Percentiles rank a stretch among this genome's conserved stretches.
These are phyloP conservation scores for Lasiodiplodia citricola DNA, from an alignment of 2,329 filamentous ascomycete genomes.

Conservation along the genomic window DNA sequence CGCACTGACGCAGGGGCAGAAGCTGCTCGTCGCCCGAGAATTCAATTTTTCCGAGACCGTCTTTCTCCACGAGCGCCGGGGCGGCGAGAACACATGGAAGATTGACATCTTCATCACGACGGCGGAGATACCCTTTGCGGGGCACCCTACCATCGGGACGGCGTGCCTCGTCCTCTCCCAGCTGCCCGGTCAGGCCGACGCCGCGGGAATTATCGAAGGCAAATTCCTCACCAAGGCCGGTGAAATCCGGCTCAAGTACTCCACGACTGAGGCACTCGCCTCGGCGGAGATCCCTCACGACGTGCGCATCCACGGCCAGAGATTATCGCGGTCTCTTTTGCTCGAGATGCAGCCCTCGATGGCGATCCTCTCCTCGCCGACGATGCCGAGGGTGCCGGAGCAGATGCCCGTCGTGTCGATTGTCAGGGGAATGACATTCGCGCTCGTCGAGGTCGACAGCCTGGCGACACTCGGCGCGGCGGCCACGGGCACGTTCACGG, in stretches of 20 bases:
- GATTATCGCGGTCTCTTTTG: constrained; percentile 33
- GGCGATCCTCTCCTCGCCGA: constrained; percentile 25
- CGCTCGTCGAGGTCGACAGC: constrained; percentile 66
- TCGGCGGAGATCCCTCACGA: constrained; percentile 71
- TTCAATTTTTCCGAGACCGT: constrained; percentile 65
- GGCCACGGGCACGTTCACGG: constrained; percentile 40
- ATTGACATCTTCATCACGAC: constrained; percentile 61
- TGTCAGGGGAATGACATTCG: constrained; percentile 76
- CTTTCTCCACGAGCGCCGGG: constrained; percentile 54
- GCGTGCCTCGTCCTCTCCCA: constrained; percentile 53
- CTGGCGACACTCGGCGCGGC: constrained; percentile 62
- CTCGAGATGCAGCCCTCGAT: constrained; percentile 45
- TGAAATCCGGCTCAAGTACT: constrained; percentile 49
- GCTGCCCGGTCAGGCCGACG: constrained; percentile 28
- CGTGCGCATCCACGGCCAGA: constrained; percentile 62
- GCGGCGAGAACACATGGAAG: constrained; percentile 41
- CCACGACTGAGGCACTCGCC: constrained; percentile 51
- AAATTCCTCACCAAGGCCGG: constrained; percentile 53
- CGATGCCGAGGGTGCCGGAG: constrained; percentile 26
- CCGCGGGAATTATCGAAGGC: constrained; percentile 37
- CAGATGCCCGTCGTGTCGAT: constrained; percentile 53
- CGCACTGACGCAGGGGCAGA: constrained; percentile 52
- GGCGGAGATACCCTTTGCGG: constrained; percentile 61
- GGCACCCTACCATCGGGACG: constrained; percentile 64
- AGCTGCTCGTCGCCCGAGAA: constrained; percentile 60